A percentile compares a stretch with the other conserved stretches of the same genome.
These are phyloP conservation scores for Globisporangium acanthophoron DNA, from an alignment of 352 stramenopile genomes.

Conservation along the genomic window DNA sequence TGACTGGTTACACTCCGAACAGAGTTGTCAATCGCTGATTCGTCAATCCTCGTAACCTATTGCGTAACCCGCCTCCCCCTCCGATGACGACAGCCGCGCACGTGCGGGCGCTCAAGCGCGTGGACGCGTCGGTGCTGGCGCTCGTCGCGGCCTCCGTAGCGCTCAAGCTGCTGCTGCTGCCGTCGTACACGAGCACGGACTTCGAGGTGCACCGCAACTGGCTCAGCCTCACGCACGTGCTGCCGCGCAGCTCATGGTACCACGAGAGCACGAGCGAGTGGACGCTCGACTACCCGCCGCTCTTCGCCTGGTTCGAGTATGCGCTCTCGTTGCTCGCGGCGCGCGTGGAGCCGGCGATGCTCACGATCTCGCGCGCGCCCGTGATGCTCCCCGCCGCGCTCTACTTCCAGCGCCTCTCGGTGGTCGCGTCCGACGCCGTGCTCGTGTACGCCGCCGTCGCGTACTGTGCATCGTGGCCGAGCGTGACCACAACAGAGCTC, in stretches of 20 bases:
- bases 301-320: constrained; percentile 97
- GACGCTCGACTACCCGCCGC: constrained; percentile 98
- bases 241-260: constrained; percentile 92
- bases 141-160: constrained; percentile 45
- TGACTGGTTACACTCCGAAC: no score
- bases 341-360: constrained; percentile 53
- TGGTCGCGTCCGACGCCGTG: constrained; percentile 88
- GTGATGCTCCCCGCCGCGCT: constrained; percentile 60
- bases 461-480: constrained; percentile 81
- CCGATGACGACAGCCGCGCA: constrained; percentile 2
- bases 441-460: constrained; percentile 80
- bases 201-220: constrained; percentile 99
- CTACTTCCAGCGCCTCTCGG: constrained; percentile 91
- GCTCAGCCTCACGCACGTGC: constrained; percentile 92
- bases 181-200: constrained; percentile 94
- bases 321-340: constrained; percentile 62
- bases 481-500: constrained; percentile 62
- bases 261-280: constrained; percentile 93
- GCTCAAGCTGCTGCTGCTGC: constrained; percentile 88
- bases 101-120: constrained; percentile 14
- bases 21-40: not conserved
- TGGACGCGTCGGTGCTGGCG: constrained; percentile 38
- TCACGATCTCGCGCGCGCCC: constrained; percentile 53
- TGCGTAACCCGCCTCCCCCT: not conserved
- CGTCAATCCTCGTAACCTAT: not conserved